phyloP scores from a whole-genome alignment of 345 rosid species.

The Laguncularia racemosa region DNA sequence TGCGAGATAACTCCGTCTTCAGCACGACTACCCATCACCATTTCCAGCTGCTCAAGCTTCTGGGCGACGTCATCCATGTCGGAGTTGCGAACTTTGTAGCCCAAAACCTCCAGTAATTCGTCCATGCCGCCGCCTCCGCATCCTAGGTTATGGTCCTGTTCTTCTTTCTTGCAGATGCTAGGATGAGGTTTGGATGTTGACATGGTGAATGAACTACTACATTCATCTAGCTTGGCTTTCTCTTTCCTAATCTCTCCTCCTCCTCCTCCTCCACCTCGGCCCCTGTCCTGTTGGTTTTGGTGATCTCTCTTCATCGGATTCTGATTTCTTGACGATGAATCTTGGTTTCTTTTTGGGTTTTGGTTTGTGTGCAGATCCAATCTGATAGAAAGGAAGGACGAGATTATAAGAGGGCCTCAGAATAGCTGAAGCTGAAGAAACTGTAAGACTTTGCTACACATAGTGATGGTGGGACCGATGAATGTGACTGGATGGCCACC shows the following conservation, averaged over 20 bases:
- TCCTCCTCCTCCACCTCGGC: conserved; percentile 40
- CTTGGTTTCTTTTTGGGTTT: no score
- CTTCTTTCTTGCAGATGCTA: conserved; percentile 20
- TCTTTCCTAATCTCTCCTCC: conserved; percentile 55
- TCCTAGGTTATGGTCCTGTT: conserved; percentile 31
- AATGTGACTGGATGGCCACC: no score
- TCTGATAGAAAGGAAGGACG: no score
- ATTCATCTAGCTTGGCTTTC: conserved; percentile 12
- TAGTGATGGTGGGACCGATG: no score
- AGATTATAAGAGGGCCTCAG: no score
- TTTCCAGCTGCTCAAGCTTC: conserved; percentile 82
- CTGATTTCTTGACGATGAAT: conserved; percentile 6
- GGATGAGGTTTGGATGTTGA: conserved; percentile 27
- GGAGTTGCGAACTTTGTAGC: conserved; percentile 70
- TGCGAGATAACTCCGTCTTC: conserved; percentile 51
- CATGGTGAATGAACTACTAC: conserved; percentile 1
- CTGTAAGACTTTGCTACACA: no score
- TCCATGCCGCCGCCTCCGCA: conserved; percentile 46
- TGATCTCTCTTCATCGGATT: not conserved
- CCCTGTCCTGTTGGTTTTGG: not conserved
- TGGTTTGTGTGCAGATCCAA: no score
- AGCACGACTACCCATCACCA: conserved; percentile 52
- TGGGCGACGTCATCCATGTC: conserved; percentile 93
- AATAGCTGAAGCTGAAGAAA: no score
- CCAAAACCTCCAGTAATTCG: conserved; percentile 68